A percentile compares a stretch with the other conserved stretches of the same genome.
Conservation (phyloP, 106 monocot genomes). For the Dendrobium nobile region DNA sequence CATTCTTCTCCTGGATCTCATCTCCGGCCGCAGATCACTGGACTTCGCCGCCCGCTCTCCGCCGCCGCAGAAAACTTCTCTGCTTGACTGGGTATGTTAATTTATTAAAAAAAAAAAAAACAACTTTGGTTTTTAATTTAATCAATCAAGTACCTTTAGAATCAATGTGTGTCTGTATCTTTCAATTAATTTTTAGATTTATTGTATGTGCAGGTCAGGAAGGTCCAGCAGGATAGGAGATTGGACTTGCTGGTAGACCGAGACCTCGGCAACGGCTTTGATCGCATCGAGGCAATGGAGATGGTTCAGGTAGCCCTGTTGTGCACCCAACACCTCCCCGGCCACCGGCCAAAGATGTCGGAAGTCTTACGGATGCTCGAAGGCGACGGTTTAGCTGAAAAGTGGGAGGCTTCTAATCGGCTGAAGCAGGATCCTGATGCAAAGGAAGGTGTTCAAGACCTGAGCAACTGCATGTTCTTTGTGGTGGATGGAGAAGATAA, state of each 20-base stretch:
- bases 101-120: no score
- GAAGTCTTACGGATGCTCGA: conserved; percentile 77
- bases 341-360: conserved; percentile 69
- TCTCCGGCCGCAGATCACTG: conserved; percentile 47
- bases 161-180: no score
- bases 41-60: conserved; percentile 30
- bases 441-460: background rate
- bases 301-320: conserved; percentile 67
- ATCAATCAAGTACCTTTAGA: no score
- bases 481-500: conserved; percentile 3
- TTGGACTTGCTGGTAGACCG: conserved; percentile 49
- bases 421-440: background rate
- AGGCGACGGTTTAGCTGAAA: conserved; percentile 66
- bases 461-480: background rate
- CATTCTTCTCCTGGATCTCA: conserved; percentile 55
- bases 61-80: conserved; percentile 24
- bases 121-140: no score
- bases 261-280: conserved; percentile 37
- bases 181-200: no score
- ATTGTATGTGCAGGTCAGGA: conserved; percentile 43
- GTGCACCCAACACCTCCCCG: conserved; percentile 60
- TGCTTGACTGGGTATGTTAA: conserved; percentile 49
- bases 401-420: conserved; percentile 59
- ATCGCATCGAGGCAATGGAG: conserved; percentile 64
- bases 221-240: conserved; percentile 46